Percentiles rank a stretch among this genome's conserved stretches.
Evolutionary conservation across 2,329 filamentous ascomycete species (phyloP).

Genomic region (Coniella vitis): DNA sequence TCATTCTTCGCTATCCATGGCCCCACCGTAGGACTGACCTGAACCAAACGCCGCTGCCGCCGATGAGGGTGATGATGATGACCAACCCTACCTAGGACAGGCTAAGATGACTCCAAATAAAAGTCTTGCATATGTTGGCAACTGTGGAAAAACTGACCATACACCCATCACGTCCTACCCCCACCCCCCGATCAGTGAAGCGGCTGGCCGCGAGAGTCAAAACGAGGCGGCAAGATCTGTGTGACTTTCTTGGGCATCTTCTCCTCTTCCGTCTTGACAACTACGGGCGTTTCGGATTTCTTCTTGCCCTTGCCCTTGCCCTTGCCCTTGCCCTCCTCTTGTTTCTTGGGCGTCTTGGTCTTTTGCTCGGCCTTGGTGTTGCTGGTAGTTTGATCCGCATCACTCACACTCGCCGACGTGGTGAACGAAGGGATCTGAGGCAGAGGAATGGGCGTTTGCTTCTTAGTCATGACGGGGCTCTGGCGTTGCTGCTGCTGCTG

Average conservation of each 20-base stretch:
- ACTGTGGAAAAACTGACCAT: no score
- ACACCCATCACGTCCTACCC: not conserved
- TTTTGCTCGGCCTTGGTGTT: not conserved
- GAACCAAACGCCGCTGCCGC: no score
- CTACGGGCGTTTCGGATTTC: not conserved
- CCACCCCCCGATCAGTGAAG: no score
- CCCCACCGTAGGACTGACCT: no score
- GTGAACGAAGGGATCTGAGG: no score
- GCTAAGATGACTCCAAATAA: no score
- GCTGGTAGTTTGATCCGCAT: no score
- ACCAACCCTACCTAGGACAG: no score
- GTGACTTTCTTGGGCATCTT: constrained; percentile 5
- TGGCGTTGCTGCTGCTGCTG: constrained; percentile 4
- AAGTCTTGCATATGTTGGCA: no score
- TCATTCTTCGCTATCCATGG: no score
- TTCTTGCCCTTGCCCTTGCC: not conserved
- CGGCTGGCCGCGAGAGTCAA: not conserved
- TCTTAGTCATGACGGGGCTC: not conserved
- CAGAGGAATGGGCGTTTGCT: not conserved
- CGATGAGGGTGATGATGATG: no score
- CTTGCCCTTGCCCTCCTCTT: not conserved
- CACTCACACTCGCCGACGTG: no score
- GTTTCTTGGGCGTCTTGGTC: not conserved
- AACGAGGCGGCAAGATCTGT: constrained; percentile 5
- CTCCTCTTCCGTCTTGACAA: not conserved